Conservation (phyloP, 805 yeast genomes). For the Candida quercuum region DNA sequence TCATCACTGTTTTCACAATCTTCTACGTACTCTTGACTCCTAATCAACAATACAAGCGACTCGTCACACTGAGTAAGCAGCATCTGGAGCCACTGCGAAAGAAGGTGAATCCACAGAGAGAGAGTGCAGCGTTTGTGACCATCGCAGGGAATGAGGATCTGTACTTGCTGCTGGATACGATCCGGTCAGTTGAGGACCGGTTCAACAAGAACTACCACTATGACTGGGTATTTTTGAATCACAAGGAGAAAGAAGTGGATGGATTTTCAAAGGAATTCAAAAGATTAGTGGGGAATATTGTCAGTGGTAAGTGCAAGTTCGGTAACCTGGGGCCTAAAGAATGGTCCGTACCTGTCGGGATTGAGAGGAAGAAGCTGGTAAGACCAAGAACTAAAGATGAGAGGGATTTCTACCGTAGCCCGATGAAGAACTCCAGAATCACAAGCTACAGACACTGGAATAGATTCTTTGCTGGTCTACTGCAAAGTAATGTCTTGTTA, state of each 20-base stretch:
- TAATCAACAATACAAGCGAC: too few species aligned
- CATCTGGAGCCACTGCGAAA: too few species aligned
- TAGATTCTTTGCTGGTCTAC: conserved; percentile 80
- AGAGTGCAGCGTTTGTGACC: conserved; percentile 41
- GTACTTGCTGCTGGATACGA: conserved; percentile 43
- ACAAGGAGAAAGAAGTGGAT: conserved; percentile 36
- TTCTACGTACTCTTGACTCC: too few species aligned
- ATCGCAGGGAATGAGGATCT: conserved; percentile 59
- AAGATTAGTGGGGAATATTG: conserved; percentile 41
- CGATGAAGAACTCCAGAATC: neutral
- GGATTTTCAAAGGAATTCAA: conserved; percentile 66
- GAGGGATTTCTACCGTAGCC: neutral
- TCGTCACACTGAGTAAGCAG: too few species aligned
- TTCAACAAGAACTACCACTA: conserved; percentile 58
- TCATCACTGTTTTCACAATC: too few species aligned
- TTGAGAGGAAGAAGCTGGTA: conserved; percentile 54
- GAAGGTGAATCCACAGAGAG: conserved; percentile 2
- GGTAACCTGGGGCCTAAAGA: too few species aligned
- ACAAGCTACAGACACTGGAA: conserved; percentile 83
- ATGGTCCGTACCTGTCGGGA: conserved; percentile 82
- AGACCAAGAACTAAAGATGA: conserved; percentile 72
- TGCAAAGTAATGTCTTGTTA: conserved; percentile 66
- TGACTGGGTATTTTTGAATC: conserved; percentile 92
- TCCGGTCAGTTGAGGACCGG: conserved; percentile 34
- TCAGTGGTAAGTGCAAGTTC: conserved; percentile 64